These are phyloP conservation scores for Amoeboaphelidium protococcarum DNA, from an alignment of 371 early-diverging fungal species.

Conservation along the genomic window DNA sequence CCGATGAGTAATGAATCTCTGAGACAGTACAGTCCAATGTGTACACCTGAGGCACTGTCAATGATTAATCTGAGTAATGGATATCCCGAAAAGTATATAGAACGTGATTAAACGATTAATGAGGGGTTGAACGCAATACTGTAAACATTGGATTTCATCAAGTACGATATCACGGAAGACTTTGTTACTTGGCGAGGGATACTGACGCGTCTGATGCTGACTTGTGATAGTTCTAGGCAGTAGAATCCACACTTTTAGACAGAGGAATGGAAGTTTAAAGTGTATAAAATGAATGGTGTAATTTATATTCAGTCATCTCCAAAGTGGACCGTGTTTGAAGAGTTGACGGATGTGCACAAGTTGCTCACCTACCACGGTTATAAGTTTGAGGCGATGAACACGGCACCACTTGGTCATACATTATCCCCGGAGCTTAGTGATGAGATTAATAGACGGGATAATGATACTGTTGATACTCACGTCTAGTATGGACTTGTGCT, in stretches of 20 bases:
- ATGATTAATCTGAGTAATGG: neutral
- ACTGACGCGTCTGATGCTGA: slow-evolving; percentile 48
- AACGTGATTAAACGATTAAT: too few relatives aligned
- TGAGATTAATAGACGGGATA: neutral
- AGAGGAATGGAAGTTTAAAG: slow-evolving; percentile 34
- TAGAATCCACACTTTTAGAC: slow-evolving; percentile 38
- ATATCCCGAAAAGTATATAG: neutral
- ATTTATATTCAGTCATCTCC: neutral
- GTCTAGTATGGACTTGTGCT: neutral
- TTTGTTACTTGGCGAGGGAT: slow-evolving; percentile 47
- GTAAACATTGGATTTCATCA: neutral
- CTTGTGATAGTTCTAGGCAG: slow-evolving; percentile 44
- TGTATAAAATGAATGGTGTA: neutral
- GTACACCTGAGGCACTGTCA: too few relatives aligned
- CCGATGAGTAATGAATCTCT: too few relatives aligned
- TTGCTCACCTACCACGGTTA: slow-evolving; percentile 13
- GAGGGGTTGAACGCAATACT: neutral
- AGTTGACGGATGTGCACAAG: neutral
- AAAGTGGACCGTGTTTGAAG: neutral
- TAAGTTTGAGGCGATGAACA: slow-evolving; percentile 15
- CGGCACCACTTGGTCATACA: slow-evolving; percentile 2
- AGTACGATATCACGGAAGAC: neutral
- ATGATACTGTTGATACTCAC: slow-evolving; percentile 6
- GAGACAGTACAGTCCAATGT: too few relatives aligned
- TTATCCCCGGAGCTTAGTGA: neutral